phyloP scores from a whole-genome alignment of 2,329 filamentous ascomycete species.

The Mollisia scopiformis region DNA sequence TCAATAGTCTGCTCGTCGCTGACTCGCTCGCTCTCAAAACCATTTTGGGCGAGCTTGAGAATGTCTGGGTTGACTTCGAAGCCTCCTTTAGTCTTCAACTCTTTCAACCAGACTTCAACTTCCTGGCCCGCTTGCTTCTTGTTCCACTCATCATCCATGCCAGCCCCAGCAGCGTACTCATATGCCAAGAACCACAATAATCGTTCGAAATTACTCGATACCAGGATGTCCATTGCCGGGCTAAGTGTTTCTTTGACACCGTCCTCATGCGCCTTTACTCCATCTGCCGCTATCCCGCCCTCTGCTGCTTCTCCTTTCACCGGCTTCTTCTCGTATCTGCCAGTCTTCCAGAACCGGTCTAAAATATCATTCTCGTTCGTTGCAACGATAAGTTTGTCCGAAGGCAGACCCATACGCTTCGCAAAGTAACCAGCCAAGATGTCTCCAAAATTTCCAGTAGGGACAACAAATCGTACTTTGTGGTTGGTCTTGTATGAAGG shows the following conservation, averaged over 20 bases:
- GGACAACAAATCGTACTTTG: slow-evolving; percentile 83
- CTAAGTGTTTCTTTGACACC: slow-evolving; percentile 90
- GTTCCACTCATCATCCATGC: slow-evolving; percentile 67
- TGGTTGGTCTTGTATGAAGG: slow-evolving; percentile 64
- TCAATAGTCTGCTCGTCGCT: slow-evolving; percentile 68
- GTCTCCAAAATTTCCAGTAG: slow-evolving; percentile 96
- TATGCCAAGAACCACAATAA: slow-evolving; percentile 92
- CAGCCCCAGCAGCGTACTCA: slow-evolving; percentile 61
- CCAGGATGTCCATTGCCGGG: slow-evolving; percentile 97
- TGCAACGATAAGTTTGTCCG: slow-evolving; percentile 86
- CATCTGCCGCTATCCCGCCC: slow-evolving; percentile 56
- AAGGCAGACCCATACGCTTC: slow-evolving; percentile 83
- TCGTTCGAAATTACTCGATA: slow-evolving; percentile 95
- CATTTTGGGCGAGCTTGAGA: slow-evolving; percentile 67
- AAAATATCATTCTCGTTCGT: slow-evolving; percentile 99
- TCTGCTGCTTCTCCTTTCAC: slow-evolving; percentile 59
- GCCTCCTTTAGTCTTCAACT: slow-evolving; percentile 79
- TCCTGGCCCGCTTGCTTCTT: slow-evolving; percentile 74
- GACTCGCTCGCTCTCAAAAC: slow-evolving; percentile 82
- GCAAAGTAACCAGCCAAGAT: slow-evolving; percentile 94
- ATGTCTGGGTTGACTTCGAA: slow-evolving; percentile 81
- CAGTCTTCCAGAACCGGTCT: slow-evolving; percentile 90
- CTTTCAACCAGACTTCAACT: slow-evolving; percentile 76
- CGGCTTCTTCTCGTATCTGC: slow-evolving; percentile 85
- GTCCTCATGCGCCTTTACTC: slow-evolving; percentile 63